These are phyloP conservation scores for Pseudozyma hubeiensis DNA, from an alignment of 1,284 basidiomycete species.

Conservation along the genomic window DNA sequence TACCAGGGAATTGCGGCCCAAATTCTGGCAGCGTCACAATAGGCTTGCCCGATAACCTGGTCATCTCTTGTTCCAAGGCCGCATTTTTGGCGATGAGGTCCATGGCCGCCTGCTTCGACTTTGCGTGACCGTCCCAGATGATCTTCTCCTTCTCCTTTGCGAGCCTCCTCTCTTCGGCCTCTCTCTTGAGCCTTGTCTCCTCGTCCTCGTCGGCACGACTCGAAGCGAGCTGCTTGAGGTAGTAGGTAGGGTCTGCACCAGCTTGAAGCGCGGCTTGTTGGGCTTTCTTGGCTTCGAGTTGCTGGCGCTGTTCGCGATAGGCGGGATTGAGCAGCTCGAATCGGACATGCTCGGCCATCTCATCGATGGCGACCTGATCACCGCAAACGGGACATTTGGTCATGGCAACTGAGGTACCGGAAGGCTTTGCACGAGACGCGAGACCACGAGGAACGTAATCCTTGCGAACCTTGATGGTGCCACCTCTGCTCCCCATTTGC, in stretches of 20 bases:
- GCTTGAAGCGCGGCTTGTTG: slow-evolving; percentile 61
- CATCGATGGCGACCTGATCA: slow-evolving; percentile 91
- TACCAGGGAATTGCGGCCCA: slow-evolving; percentile 44
- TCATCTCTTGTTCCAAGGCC: slow-evolving; percentile 53
- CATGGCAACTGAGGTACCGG: slow-evolving; percentile 13
- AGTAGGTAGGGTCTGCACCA: slow-evolving; percentile 64
- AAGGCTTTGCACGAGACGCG: slow-evolving; percentile 36
- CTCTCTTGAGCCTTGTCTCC: slow-evolving; percentile 50
- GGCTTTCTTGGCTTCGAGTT: slow-evolving; percentile 62
- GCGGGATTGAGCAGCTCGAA: slow-evolving; percentile 96
- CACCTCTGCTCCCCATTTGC: slow-evolving; percentile 6
- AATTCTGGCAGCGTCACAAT: slow-evolving; percentile 32
- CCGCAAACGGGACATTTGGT: slow-evolving; percentile 93
- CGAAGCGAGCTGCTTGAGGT: slow-evolving; percentile 61
- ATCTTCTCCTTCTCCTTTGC: slow-evolving; percentile 65
- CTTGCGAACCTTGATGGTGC: slow-evolving; percentile 78
- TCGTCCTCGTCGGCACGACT: slow-evolving; percentile 62
- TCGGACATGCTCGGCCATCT: slow-evolving; percentile 96
- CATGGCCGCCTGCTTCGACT: slow-evolving; percentile 47
- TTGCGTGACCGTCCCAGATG: slow-evolving; percentile 66
- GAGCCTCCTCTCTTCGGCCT: slow-evolving; percentile 57
- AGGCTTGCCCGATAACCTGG: slow-evolving; percentile 43
- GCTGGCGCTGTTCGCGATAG: slow-evolving; percentile 65
- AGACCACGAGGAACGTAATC: slow-evolving; percentile 82
- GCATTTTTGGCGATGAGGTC: slow-evolving; percentile 50